Base-by-base conservation (phyloP, 768 basidiomycete genomes). In the Plicaturopsis crispa region DNA sequence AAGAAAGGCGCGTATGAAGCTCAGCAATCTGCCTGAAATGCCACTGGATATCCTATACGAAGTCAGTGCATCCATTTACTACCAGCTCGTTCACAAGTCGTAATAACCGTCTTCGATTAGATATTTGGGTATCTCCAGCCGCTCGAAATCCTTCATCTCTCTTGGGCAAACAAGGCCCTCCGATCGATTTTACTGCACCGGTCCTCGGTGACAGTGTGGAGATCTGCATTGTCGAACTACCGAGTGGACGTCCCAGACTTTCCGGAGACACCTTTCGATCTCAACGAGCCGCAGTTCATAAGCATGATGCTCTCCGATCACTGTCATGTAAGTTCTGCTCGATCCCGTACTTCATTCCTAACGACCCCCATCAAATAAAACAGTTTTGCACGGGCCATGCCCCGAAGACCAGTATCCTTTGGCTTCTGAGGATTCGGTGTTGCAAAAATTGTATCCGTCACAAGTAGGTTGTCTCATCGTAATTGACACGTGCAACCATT, bases 71-170 rank as follows among this genome's bases (percentile, higher is more conserved):
- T n/a, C n/a, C n/a, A n/a, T n/a, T n/a, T n/a, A n/a, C n/a, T n/a
- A n/a, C n/a, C n/a, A n/a, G n/a, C n/a, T n/a, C n/a, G n/a, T n/a
- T n/a, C n/a, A n/a, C n/a, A n/a, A n/a, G n/a, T n/a, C n/a, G n/a
- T n/a, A n/a, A n/a, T n/a, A n/a, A n/a, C n/a, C 31, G 45, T 62
- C 4, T 48, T 62, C 14, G 45, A 53, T 7, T 56, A 72, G 56
- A 64, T 69, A 16, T 61, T 67, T 40, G 46, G 52, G 6, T 49
- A 62, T 24, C 50, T 72, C 6, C 42, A 58, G 20, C 67, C 68
- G 13, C 19, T 50, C 11, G 67, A 72, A 41, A 48, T 72, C 7
- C 51, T 73, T 13, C 49, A 55, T 39, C 52, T 72, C 5, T 59
- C 65, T 0, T 46, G 63, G 33, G 57, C 66, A 2, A 61, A 51